Conservation (phyloP, 2,329 filamentous ascomycete species). For the Trichoderma guizhouense region DNA sequence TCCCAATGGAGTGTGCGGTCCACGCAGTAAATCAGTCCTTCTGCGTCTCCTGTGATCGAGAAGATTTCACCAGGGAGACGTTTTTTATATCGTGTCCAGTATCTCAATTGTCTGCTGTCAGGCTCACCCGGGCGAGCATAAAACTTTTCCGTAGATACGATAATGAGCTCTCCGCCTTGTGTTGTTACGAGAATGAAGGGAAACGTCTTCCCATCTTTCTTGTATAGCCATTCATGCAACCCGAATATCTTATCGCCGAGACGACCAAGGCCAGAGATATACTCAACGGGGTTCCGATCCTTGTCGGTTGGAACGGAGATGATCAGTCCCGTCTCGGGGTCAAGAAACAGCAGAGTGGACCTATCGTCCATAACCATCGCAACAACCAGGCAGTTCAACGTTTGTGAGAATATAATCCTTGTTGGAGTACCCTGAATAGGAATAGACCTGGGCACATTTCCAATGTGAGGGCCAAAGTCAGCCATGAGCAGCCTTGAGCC, state of each 20-base stretch:
- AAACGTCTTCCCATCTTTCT: constrained; percentile 55
- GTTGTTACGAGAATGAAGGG: constrained; percentile 62
- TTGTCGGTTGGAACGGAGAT: constrained; percentile 47
- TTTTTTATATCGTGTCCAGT: constrained; percentile 52
- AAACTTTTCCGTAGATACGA: constrained; percentile 47
- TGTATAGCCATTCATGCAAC: constrained; percentile 62
- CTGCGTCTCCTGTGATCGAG: constrained; percentile 52
- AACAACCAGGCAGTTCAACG: constrained; percentile 53
- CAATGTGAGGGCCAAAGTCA: constrained; percentile 45
- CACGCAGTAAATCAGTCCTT: constrained; percentile 55
- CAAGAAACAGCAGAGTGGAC: constrained; percentile 54
- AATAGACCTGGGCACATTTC: constrained; percentile 49
- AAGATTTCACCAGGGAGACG: constrained; percentile 48
- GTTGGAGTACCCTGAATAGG: constrained; percentile 46
- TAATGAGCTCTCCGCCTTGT: constrained; percentile 50
- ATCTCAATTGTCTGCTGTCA: constrained; percentile 38
- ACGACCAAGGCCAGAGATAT: constrained; percentile 55
- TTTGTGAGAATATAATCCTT: constrained; percentile 53
- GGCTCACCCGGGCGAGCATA: constrained; percentile 21
- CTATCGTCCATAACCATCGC: constrained; percentile 42
- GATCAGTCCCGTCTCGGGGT: constrained; percentile 51
- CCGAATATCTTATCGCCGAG: constrained; percentile 57
- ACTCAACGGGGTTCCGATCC: constrained; percentile 40
- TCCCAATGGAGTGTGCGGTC: constrained; percentile 55
- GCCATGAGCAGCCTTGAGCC: constrained; percentile 51